Evolutionary conservation across 345 rosid genomes (phyloP).

Genomic region (Murraya koenigii): DNA sequence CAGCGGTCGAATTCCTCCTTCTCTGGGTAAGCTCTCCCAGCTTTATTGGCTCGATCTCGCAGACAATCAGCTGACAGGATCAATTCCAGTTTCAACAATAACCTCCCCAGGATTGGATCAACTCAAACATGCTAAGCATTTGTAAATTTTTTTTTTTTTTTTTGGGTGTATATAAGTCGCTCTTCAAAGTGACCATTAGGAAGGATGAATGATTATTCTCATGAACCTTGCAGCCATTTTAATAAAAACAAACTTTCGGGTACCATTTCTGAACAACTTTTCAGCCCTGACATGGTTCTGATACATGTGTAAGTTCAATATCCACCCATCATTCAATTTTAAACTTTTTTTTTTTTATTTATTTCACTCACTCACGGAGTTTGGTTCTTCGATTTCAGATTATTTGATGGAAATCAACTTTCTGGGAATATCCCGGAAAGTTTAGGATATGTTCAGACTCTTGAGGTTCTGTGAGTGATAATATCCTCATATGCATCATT

Average conservation of each 20-base stretch:
- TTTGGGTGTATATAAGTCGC: background rate
- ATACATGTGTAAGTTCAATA: slow-evolving; percentile 77
- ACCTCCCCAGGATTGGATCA: slow-evolving; percentile 69
- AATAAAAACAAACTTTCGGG: slow-evolving; percentile 93
- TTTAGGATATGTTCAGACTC: slow-evolving; percentile 68
- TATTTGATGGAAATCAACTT: slow-evolving; percentile 77
- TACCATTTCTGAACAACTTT: slow-evolving; percentile 57
- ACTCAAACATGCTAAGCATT: slow-evolving; percentile 77
- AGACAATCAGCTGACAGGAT: slow-evolving; percentile 78
- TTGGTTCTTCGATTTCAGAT: slow-evolving; percentile 33
- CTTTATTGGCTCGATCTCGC: slow-evolving; percentile 89
- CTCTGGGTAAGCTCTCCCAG: slow-evolving; percentile 75
- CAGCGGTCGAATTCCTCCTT: slow-evolving; percentile 70
- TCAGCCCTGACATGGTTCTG: slow-evolving; percentile 69
- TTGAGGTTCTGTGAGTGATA: slow-evolving; percentile 94
- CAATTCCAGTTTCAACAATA: slow-evolving; percentile 62
- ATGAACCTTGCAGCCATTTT: slow-evolving; percentile 67
- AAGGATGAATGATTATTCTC: slow-evolving; percentile 2
- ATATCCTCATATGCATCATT: background rate
- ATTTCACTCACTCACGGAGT: slow-evolving; percentile 4
- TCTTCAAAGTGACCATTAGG: background rate
- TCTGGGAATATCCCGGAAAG: slow-evolving; percentile 67
- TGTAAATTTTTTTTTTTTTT: slow-evolving; percentile 45
- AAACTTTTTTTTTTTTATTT: background rate
- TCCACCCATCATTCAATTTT: background rate